phyloP scores from a whole-genome alignment of 257 asterid species.

The Coffea canephora region DNA sequence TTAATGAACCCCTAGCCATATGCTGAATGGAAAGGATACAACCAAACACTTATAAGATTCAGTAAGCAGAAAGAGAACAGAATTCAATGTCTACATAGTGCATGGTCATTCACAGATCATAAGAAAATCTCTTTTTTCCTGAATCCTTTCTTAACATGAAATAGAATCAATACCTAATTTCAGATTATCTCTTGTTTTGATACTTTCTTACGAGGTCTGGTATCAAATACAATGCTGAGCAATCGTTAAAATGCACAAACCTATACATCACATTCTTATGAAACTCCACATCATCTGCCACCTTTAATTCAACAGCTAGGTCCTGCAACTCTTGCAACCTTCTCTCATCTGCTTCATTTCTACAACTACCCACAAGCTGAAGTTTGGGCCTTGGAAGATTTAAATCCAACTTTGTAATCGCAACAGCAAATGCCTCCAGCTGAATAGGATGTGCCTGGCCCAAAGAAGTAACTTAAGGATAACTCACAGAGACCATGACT shows the following conservation, averaged over 20 bases:
- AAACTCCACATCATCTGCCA: conserved; percentile 83
- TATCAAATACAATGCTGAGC: background rate
- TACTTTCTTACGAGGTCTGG: background rate
- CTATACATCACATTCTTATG: conserved; percentile 82
- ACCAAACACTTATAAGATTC: background rate
- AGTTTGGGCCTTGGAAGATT: conserved; percentile 67
- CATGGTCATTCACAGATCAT: background rate
- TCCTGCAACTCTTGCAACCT: conserved; percentile 79
- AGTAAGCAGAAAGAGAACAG: background rate
- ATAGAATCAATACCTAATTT: background rate
- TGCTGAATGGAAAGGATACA: background rate
- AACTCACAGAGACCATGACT: conserved; percentile 22
- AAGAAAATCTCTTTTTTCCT: background rate
- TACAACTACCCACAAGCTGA: conserved; percentile 91
- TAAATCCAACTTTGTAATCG: conserved; percentile 48
- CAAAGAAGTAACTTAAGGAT: conserved; percentile 23
- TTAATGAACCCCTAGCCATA: background rate
- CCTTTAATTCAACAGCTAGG: conserved; percentile 58
- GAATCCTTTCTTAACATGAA: background rate
- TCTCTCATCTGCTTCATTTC: conserved; percentile 91
- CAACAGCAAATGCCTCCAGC: conserved; percentile 88
- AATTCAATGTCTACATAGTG: background rate
- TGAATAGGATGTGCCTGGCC: conserved; percentile 80
- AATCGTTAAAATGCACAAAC: conserved; percentile 32
- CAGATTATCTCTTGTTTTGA: background rate